Percentiles rank a stretch among this genome's conserved stretches.
phyloP scores from a whole-genome alignment of 2,329 filamentous ascomycete species.

The Polychaeton citri region DNA sequence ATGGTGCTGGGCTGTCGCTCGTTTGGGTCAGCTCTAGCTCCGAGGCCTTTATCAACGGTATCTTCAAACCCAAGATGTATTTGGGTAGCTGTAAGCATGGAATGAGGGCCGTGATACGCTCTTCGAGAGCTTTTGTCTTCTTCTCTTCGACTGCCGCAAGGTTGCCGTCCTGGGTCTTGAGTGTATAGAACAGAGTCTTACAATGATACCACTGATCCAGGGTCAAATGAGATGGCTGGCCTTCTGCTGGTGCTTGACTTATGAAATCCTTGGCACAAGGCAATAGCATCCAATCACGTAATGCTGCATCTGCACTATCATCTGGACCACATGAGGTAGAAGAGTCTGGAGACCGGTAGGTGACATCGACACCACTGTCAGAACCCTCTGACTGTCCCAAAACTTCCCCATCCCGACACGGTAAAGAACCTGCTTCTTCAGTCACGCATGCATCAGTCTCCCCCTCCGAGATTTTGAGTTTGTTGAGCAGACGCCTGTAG shows the following conservation, averaged over 20 bases:
- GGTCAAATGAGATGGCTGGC: conserved; percentile 6
- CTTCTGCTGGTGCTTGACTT: conserved; percentile 3
- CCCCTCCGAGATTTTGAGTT: conserved; percentile 12
- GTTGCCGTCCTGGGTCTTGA: conserved; percentile 12
- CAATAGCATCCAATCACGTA: conserved; percentile 19
- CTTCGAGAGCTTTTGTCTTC: conserved; percentile 7
- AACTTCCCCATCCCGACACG: conserved; percentile 5
- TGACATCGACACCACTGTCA: conserved; percentile 18
- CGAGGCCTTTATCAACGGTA: conserved; percentile 11
- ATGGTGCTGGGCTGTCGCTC: conserved; percentile 12
- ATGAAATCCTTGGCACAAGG: conserved; percentile 10
- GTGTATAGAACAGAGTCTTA: conserved; percentile 16
- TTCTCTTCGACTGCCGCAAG: conserved; percentile 14
- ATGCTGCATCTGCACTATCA: conserved; percentile 11
- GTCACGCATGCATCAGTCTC: too few species aligned
- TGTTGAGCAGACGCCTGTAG: conserved; percentile 7
- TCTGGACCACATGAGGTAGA: conserved; percentile 1
- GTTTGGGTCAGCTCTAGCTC: conserved; percentile 14
- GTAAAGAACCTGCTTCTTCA: too few species aligned
- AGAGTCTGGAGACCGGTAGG: neutral
- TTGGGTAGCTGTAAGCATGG: conserved; percentile 20
- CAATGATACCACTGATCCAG: conserved; percentile 20
- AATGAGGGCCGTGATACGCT: conserved; percentile 13
- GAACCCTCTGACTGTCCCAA: conserved; percentile 1
- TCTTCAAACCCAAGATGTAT: conserved; percentile 17